A percentile compares a stretch with the other conserved stretches of the same genome.
Evolutionary conservation across 345 rosid genomes (phyloP).

Genomic region (Linum usitatissimum): DNA sequence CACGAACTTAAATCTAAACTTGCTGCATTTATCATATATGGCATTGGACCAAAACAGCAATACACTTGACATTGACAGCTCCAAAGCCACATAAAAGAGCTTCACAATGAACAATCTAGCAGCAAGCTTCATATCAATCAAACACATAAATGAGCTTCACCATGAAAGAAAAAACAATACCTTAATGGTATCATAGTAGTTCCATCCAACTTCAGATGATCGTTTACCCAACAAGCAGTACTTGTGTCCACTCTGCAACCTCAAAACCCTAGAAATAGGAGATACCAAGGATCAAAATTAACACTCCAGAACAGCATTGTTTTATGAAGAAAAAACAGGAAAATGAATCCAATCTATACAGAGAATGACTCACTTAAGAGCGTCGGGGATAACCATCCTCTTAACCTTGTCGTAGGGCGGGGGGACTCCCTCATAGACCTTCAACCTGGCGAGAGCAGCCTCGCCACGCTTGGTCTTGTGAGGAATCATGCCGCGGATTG

Average conservation of each 20-base stretch:
- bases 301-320: neutral
- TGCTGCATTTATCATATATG: too few relatives aligned
- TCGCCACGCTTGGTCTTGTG: slow-evolving; percentile 30
- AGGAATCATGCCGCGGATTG: slow-evolving; percentile 18
- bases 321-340: neutral
- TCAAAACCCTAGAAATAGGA: slow-evolving; percentile 19
- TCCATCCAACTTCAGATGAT: slow-evolving; percentile 28
- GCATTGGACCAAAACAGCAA: too few relatives aligned
- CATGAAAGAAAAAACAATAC: neutral
- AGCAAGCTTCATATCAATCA: neutral
- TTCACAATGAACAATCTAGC: neutral
- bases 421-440: slow-evolving; percentile 26
- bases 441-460: slow-evolving; percentile 26
- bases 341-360: neutral
- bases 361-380: slow-evolving; percentile 18
- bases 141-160: neutral
- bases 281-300: neutral
- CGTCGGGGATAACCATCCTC: slow-evolving; percentile 29
- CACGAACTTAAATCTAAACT: too few relatives aligned
- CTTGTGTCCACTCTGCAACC: slow-evolving; percentile 27
- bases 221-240: slow-evolving; percentile 26
- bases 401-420: slow-evolving; percentile 25
- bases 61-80: too few relatives aligned
- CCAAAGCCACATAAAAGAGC: too few relatives aligned
- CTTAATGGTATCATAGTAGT: slow-evolving; percentile 26